Conservation (phyloP, 306 rosid species). For the Comarum palustre region DNA sequence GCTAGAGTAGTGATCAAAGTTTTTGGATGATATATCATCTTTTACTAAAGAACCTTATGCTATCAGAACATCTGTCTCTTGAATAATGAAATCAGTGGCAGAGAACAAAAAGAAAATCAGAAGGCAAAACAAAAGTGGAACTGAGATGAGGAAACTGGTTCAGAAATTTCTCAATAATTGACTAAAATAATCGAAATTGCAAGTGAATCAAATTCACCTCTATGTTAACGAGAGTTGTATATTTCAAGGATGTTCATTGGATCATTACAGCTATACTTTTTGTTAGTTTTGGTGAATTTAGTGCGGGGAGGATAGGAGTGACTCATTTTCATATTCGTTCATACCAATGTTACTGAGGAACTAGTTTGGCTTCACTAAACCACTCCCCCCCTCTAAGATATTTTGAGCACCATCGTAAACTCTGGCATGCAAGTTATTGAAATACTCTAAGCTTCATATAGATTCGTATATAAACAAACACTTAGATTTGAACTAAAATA, state of each 20-base stretch:
- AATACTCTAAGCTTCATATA: neutral
- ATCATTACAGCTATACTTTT: conserved; percentile 5
- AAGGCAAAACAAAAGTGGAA: neutral
- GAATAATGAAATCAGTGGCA: neutral
- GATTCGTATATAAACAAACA: neutral
- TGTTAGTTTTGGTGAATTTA: neutral
- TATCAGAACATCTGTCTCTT: neutral
- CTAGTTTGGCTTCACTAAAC: neutral
- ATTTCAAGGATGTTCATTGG: conserved; percentile 2
- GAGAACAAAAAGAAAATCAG: neutral
- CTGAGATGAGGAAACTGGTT: conserved; percentile 1
- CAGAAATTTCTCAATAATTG: neutral
- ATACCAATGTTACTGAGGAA: neutral
- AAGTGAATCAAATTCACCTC: neutral
- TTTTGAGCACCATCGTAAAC: neutral
- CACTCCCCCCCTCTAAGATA: neutral
- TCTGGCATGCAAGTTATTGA: neutral
- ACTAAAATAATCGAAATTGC: neutral
- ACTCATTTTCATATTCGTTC: neutral
- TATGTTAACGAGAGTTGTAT: neutral
- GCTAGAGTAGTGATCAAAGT: neutral
- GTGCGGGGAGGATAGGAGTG: neutral
- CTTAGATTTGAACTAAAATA: neutral
- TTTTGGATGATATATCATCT: neutral
- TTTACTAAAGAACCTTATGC: neutral